Percentiles rank a stretch among this genome's conserved stretches.
These are phyloP conservation scores for Echium plantagineum DNA, from an alignment of 257 asterid genomes.

Conservation along the genomic window DNA sequence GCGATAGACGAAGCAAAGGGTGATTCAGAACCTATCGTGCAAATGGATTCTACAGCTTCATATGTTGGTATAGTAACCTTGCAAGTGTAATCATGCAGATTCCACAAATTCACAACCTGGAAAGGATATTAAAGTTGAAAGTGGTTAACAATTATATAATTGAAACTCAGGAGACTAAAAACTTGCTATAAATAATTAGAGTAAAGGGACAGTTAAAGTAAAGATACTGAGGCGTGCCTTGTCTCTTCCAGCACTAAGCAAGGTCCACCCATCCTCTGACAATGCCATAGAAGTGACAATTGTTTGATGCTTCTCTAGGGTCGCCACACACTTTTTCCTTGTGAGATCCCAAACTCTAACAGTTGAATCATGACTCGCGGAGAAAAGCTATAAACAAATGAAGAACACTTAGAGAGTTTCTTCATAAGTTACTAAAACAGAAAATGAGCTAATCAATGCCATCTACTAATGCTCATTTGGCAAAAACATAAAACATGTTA, in stretches of 20 bases:
- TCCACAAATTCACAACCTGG: constrained; percentile 90
- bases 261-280: constrained; percentile 85
- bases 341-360: constrained; percentile 76
- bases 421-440: background rate
- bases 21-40: constrained; percentile 44
- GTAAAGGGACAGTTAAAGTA: background rate
- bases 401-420: background rate
- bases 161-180: background rate
- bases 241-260: constrained; percentile 90
- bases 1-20: constrained; percentile 44
- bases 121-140: constrained; percentile 18
- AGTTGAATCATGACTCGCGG: constrained; percentile 76
- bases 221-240: constrained; percentile 33
- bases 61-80: constrained; percentile 62
- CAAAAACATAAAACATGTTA: background rate
- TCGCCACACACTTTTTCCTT: constrained; percentile 58
- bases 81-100: constrained; percentile 69
- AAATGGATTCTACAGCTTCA: constrained; percentile 84
- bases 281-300: constrained; percentile 78
- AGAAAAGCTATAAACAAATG: constrained; percentile 49
- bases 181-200: background rate
- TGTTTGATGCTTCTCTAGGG: constrained; percentile 79
- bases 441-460: background rate
- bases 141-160: constrained; percentile 1
- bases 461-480: background rate